Percentiles rank a stretch among this genome's conserved stretches.
phyloP scores from a whole-genome alignment of 352 stramenopile species.

The Globisporangium camurandrum region DNA sequence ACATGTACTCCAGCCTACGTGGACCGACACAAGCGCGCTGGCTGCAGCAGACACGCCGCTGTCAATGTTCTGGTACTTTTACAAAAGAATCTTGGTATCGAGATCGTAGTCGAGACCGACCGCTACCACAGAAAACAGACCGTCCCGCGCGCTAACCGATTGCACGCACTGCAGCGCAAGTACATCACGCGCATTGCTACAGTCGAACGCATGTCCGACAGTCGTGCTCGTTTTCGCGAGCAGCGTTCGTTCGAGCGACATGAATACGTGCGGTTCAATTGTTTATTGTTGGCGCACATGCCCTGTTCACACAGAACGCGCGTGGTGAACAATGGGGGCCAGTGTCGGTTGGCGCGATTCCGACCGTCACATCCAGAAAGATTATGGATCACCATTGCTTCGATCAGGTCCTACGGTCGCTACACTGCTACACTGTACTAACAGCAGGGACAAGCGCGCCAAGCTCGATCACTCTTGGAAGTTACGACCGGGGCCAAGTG shows the following conservation, averaged over 20 bases:
- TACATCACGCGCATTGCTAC: neutral
- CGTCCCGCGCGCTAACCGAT: too few relatives aligned
- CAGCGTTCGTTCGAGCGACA: neutral
- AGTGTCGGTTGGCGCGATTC: neutral
- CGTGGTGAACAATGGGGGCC: neutral
- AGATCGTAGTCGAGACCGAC: neutral
- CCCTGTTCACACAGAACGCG: neutral
- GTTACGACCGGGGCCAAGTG: too few relatives aligned
- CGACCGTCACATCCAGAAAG: neutral
- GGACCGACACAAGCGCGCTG: neutral
- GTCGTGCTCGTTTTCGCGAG: neutral
- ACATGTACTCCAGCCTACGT: neutral
- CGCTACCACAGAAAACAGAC: neutral
- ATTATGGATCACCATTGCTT: too few relatives aligned
- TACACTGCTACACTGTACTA: too few relatives aligned
- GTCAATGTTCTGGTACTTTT: neutral
- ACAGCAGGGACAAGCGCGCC: too few relatives aligned
- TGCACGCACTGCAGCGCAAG: neutral
- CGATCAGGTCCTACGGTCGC: too few relatives aligned
- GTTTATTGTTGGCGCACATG: neutral
- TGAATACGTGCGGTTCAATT: neutral
- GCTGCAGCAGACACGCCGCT: neutral
- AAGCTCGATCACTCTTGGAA: too few relatives aligned
- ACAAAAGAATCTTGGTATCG: neutral
- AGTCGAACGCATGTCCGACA: neutral